A percentile compares a stretch with the other conserved stretches of the same genome.
phyloP scores from a whole-genome alignment of 805 yeast species.

The Candida montana region DNA sequence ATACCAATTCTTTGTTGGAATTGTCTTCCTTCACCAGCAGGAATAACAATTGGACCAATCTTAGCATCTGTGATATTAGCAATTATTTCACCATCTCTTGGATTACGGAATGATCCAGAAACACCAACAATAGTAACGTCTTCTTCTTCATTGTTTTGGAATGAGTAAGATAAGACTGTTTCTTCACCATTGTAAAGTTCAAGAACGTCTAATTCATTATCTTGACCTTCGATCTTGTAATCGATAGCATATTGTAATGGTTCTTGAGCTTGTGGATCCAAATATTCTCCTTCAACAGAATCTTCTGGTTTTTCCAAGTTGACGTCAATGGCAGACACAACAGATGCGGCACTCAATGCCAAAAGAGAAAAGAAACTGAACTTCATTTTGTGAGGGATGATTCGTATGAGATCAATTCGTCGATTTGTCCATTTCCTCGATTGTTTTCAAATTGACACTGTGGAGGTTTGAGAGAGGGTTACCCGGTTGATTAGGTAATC shows the following conservation, averaged over 20 bases:
- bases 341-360: conserved; percentile 11
- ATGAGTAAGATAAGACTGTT: conserved; percentile 44
- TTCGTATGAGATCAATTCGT: not conserved
- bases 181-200: conserved; percentile 49
- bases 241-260: conserved; percentile 43
- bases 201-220: conserved; percentile 25
- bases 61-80: conserved; percentile 63
- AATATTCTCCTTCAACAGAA: conserved; percentile 13
- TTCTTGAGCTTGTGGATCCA: conserved; percentile 24
- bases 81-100: conserved; percentile 42
- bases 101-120: conserved; percentile 59
- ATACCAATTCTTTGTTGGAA: conserved; percentile 59
- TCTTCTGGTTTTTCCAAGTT: conserved; percentile 16
- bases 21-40: conserved; percentile 40
- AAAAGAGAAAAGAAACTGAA: conserved; percentile 13
- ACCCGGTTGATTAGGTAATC: not conserved
- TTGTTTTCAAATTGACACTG: conserved; percentile 1
- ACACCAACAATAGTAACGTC: conserved; percentile 56
- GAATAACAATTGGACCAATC: conserved; percentile 54
- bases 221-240: conserved; percentile 35
- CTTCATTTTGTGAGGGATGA: conserved; percentile 12
- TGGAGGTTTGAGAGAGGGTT: conserved; percentile 1
- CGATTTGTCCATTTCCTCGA: not conserved
- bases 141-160: conserved; percentile 48
- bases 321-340: conserved; percentile 14